Percentiles rank a stretch among this genome's conserved stretches.
Conservation (phyloP, 2,329 filamentous ascomycete genomes). For the Trichoderma semiorbis region DNA sequence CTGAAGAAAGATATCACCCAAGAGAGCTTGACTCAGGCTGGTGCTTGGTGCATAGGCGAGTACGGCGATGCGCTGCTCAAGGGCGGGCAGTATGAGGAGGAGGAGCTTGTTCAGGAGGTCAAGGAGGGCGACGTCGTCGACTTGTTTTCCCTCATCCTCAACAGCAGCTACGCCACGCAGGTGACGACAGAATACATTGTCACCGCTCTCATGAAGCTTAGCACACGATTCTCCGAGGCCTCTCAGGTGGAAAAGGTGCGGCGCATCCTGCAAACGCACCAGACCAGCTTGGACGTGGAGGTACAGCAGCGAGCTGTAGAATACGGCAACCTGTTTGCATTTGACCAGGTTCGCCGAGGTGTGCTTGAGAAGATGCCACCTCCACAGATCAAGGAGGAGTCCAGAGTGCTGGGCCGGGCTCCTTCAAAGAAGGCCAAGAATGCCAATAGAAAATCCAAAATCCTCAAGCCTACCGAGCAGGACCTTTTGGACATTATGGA, state of each 20-base stretch:
- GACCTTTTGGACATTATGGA: conserved; percentile 94
- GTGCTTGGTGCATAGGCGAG: conserved; percentile 96
- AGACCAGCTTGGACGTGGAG: conserved; percentile 88
- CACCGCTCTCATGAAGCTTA: conserved; percentile 91
- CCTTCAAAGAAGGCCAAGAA: conserved; percentile 62
- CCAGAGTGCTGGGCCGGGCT: conserved; percentile 81
- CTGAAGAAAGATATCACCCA: conserved; percentile 97
- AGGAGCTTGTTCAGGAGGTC: conserved; percentile 77
- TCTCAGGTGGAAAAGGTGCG: conserved; percentile 85
- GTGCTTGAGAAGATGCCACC: conserved; percentile 98
- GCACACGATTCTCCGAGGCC: conserved; percentile 77
- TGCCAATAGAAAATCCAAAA: conserved; percentile 71
- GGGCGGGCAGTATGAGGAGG: conserved; percentile 89
- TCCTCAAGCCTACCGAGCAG: conserved; percentile 80
- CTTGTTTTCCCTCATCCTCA: conserved; percentile 85
- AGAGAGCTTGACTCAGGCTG: conserved; percentile 88
- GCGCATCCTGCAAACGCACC: conserved; percentile 70
- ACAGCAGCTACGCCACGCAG: conserved; percentile 90
- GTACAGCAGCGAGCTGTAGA: conserved; percentile 95
- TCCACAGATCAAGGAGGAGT: conserved; percentile 94
- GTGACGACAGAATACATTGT: conserved; percentile 94
- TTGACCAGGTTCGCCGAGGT: conserved; percentile 80
- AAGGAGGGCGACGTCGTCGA: conserved; percentile 89
- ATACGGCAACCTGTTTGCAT: conserved; percentile 89
- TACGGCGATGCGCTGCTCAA: conserved; percentile 87